phyloP scores from a whole-genome alignment of 2,329 filamentous ascomycete genomes.

The Fusarium begoniae region DNA sequence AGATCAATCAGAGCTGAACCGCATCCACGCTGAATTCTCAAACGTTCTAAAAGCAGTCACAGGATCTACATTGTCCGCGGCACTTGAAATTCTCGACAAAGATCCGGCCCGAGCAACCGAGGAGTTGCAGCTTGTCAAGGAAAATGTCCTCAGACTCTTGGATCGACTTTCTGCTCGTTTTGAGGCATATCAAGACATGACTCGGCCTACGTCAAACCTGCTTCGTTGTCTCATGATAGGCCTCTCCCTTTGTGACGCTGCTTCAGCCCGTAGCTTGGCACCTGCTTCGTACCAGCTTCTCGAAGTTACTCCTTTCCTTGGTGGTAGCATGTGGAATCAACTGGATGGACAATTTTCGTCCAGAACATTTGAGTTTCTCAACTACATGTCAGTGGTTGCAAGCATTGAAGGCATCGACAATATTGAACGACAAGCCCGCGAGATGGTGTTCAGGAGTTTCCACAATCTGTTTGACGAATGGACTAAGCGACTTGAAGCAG shows the following conservation, averaged over 20 bases:
- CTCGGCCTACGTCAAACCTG: constrained; percentile 79
- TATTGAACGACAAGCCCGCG: constrained; percentile 55
- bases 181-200: constrained; percentile 85
- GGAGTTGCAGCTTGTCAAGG: constrained; percentile 60
- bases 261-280: constrained; percentile 55
- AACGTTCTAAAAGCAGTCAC: constrained; percentile 76
- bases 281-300: constrained; percentile 51
- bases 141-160: constrained; percentile 74
- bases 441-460: constrained; percentile 72
- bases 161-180: constrained; percentile 75
- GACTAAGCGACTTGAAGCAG: constrained; percentile 78
- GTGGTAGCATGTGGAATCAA: constrained; percentile 51
- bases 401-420: constrained; percentile 58
- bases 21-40: constrained; percentile 84
- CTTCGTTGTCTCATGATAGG: constrained; percentile 82
- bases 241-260: constrained; percentile 66
- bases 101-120: constrained; percentile 34
- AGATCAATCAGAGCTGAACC: constrained; percentile 69
- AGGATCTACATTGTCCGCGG: constrained; percentile 54
- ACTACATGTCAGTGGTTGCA: constrained; percentile 46
- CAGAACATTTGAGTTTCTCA: constrained; percentile 56
- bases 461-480: constrained; percentile 81
- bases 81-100: constrained; percentile 41
- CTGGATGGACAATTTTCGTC: constrained; percentile 30
- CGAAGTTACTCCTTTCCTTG: constrained; percentile 64